These are phyloP conservation scores for Arabidopsis arenosa DNA, from an alignment of 345 rosid genomes.

Conservation along the genomic window DNA sequence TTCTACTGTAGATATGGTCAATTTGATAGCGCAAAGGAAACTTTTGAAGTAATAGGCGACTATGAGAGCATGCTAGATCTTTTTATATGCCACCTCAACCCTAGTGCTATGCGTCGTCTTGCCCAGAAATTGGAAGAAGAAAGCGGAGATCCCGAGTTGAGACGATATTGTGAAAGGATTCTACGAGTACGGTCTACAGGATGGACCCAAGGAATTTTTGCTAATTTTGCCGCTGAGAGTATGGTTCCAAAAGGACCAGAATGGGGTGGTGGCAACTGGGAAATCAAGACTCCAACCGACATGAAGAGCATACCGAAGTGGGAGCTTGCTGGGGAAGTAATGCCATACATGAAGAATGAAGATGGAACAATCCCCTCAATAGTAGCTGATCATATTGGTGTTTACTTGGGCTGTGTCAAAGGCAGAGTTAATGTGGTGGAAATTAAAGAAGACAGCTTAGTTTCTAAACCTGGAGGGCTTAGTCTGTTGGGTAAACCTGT, in stretches of 20 bases:
- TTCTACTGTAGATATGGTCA: constrained; percentile 84
- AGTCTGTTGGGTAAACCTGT: constrained; percentile 53
- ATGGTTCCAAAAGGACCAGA: constrained; percentile 98
- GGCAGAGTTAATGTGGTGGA: constrained; percentile 93
- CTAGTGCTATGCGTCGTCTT: constrained; percentile 97
- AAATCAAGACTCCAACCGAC: constrained; percentile 86
- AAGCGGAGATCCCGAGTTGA: constrained; percentile 78
- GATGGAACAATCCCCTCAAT: constrained; percentile 93
- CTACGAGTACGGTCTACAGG: constrained; percentile 91
- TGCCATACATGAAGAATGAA: constrained; percentile 97
- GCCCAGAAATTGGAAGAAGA: constrained; percentile 98
- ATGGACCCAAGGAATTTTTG: constrained; percentile 98
- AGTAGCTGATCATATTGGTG: constrained; percentile 88
- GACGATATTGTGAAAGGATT: constrained; percentile 94
- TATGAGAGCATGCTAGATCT: constrained; percentile 94
- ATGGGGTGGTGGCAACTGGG: constrained; percentile 99
- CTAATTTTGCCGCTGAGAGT: constrained; percentile 99
- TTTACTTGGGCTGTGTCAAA: constrained; percentile 88
- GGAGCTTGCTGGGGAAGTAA: constrained; percentile 96
- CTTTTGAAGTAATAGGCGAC: constrained; percentile 96
- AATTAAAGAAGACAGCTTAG: constrained; percentile 85
- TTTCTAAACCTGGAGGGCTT: constrained; percentile 59
- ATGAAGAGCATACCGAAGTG: constrained; percentile 88
- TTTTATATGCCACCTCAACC: constrained; percentile 97
- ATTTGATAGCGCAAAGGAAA: constrained; percentile 94